Evolutionary conservation across 768 basidiomycete species (phyloP).

Genomic region (Austroboletus festivus): DNA sequence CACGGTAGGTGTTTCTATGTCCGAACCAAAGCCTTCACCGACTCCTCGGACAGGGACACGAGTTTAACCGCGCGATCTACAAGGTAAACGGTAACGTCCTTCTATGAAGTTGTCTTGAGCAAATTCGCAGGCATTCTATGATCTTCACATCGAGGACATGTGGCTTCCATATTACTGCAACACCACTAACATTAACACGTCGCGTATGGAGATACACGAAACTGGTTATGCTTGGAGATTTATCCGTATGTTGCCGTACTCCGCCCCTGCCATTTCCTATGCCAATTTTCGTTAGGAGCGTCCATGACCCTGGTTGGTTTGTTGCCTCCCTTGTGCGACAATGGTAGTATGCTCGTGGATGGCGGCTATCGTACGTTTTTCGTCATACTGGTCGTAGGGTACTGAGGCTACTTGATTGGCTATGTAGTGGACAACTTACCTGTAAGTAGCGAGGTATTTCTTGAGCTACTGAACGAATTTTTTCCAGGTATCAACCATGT

Average conservation of each 20-base stretch:
- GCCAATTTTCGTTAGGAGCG: slow-evolving; percentile 54
- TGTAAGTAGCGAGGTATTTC: slow-evolving; percentile 38
- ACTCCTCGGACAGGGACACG: slow-evolving; percentile 65
- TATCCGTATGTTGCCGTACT: slow-evolving; percentile 54
- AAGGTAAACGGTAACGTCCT: slow-evolving; percentile 47
- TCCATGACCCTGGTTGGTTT: slow-evolving; percentile 98
- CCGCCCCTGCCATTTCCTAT: slow-evolving; percentile 1
- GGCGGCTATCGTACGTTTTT: slow-evolving; percentile 75
- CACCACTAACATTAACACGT: slow-evolving; percentile 94
- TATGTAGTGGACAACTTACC: slow-evolving; percentile 82
- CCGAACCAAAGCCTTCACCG: not conserved
- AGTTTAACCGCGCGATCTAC: slow-evolving; percentile 93
- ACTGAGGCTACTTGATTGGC: slow-evolving; percentile 5
- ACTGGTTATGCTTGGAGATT: slow-evolving; percentile 99
- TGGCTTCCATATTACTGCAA: slow-evolving; percentile 99
- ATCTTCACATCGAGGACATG: slow-evolving; percentile 95
- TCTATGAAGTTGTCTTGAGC: slow-evolving; percentile 6
- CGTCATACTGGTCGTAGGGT: not conserved
- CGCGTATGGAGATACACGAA: slow-evolving; percentile 95
- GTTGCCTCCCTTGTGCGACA: slow-evolving; percentile 90
- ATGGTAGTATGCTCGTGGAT: slow-evolving; percentile 89
- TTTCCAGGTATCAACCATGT: slow-evolving; percentile 85
- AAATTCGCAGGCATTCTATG: slow-evolving; percentile 71
- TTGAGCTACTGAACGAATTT: slow-evolving; percentile 1
- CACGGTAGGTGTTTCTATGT: slow-evolving; percentile 42